phyloP scores from a whole-genome alignment of 225 moss, liverwort and hornwort species.

The Marchantia paleacea region DNA sequence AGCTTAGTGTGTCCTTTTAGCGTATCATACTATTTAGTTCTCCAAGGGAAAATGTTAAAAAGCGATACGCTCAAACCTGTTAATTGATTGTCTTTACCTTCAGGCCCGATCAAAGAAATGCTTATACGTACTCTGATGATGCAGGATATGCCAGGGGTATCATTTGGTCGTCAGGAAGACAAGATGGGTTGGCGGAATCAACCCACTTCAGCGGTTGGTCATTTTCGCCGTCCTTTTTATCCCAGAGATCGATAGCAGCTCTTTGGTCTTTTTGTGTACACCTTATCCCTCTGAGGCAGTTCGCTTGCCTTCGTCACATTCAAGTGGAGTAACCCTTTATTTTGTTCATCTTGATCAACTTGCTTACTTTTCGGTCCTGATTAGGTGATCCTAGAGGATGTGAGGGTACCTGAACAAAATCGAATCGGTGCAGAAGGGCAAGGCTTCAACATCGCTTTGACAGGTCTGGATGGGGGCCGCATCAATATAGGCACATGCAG shows the following conservation, averaged over 20 bases:
- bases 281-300: neutral
- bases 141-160: conserved; percentile 85
- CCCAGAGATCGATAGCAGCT: neutral
- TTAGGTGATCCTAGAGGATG: conserved; percentile 90
- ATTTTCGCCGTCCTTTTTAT: conserved; percentile 2
- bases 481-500: conserved; percentile 66
- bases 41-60: neutral
- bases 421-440: conserved; percentile 85
- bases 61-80: neutral
- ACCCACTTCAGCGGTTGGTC: conserved; percentile 83
- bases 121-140: neutral
- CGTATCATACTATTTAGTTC: neutral
- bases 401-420: conserved; percentile 81
- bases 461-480: conserved; percentile 94
- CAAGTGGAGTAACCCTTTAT: neutral
- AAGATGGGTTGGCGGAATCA: conserved; percentile 99
- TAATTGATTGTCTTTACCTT: neutral
- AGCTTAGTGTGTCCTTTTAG: neutral
- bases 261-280: neutral
- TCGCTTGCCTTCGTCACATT: neutral
- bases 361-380: neutral
- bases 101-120: neutral
- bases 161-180: conserved; percentile 94
- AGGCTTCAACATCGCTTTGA: conserved; percentile 92
- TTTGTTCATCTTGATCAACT: neutral